These are phyloP conservation scores for Sporisorium scitamineum DNA, from an alignment of 1,284 basidiomycete genomes.

Conservation along the genomic window DNA sequence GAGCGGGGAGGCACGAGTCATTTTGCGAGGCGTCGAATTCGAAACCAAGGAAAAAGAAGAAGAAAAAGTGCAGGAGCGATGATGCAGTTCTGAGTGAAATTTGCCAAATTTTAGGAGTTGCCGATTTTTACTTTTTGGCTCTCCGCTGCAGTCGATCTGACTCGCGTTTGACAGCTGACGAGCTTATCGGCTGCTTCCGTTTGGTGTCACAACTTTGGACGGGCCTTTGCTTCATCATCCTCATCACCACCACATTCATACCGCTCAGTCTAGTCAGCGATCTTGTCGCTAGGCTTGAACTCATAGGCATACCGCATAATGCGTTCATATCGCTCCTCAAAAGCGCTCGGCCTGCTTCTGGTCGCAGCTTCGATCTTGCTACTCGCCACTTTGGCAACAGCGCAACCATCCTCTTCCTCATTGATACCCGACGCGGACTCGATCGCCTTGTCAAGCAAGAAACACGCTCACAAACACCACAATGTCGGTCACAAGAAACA, in stretches of 20 bases:
- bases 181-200: constrained; percentile 6
- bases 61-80: neutral
- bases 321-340: constrained; percentile 22
- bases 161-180: constrained; percentile 4
- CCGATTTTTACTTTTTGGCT: neutral
- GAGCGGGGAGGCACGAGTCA: neutral
- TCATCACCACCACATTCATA: constrained; percentile 6
- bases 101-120: neutral
- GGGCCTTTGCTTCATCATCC: constrained; percentile 1
- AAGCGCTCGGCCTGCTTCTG: constrained; percentile 25
- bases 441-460: constrained; percentile 8
- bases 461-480: constrained; percentile 13
- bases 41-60: too few species aligned
- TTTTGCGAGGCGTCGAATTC: neutral
- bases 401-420: constrained; percentile 11
- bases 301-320: constrained; percentile 3
- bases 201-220: neutral
- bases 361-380: constrained; percentile 30
- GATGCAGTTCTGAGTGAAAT: neutral
- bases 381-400: constrained; percentile 12
- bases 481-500: constrained; percentile 13
- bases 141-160: constrained; percentile 8
- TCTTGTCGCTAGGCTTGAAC: neutral
- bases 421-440: constrained; percentile 19
- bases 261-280: neutral